These are phyloP conservation scores for Paulownia fortunei DNA, from an alignment of 257 asterid genomes.

Conservation along the genomic window DNA sequence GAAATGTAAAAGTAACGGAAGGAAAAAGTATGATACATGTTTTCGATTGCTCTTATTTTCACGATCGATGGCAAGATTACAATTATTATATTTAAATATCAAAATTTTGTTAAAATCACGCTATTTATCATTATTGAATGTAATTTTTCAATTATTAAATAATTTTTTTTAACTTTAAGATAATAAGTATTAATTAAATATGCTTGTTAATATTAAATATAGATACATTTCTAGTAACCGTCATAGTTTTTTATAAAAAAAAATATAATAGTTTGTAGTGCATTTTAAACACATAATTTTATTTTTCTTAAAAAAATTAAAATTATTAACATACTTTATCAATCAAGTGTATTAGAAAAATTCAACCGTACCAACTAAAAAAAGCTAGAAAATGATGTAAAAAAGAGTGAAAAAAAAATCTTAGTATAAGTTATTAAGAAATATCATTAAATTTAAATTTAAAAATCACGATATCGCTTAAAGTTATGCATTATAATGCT, in stretches of 20 bases:
- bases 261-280: no score
- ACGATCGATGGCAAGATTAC: not conserved
- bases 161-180: not conserved
- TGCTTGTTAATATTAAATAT: not conserved
- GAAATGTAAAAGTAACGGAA: not conserved
- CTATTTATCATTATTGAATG: not conserved
- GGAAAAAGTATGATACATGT: not conserved
- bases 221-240: not conserved
- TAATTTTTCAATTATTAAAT: not conserved
- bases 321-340: no score
- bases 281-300: no score
- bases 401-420: no score
- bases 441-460: no score
- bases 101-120: not conserved
- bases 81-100: not conserved
- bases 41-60: not conserved
- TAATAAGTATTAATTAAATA: not conserved
- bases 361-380: no score
- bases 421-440: no score
- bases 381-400: no score
- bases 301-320: no score
- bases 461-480: no score
- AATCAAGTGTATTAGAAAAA: no score
- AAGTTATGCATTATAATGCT: no score
- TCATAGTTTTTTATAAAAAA: not conserved